Base-by-base conservation (phyloP, 1,139 yeast genomes). In the Candida dubliniensis region DNA sequence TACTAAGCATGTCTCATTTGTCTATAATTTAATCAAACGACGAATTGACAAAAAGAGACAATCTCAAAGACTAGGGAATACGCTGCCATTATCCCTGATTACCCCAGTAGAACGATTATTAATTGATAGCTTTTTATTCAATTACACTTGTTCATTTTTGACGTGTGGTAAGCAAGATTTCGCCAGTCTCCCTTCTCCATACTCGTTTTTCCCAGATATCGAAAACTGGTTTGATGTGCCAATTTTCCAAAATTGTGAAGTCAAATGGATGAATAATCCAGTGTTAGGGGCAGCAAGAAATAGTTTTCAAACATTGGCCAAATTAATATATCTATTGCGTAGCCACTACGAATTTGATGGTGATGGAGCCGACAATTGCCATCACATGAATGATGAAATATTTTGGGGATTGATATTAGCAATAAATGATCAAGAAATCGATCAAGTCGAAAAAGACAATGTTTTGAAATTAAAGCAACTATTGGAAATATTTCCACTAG, bases 231-330 rank as follows among this genome's bases (percentile, higher is more conserved):
- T 45, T 12, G 30, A 34, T 7, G 35, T 2, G 3, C 50, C 50
- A n/a, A 45, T 42, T 12, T 41, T 34, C 24, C 30, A 37, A 9
- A 45, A 40, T 33, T 47, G 42, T 18, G 47, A 45, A 34, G 41
- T 44, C 11, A 40, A 15, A 25, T 46, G 49, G 49, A 44, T 46
- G 41, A 46, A 46, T 25, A 45, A 47, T 27, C 47, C 48, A 7
- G 42, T 47, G n/a, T 38, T 45, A 31, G 47, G 45, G 11, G 30
- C 41, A 8, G 46, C 48, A 9, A 31, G 45, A 31, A 39, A n/a
- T 6, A 45, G 44, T 32, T 45, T 45, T 36, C 45, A 47, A 36
- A 38, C 41, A 4, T 40, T 47, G 15, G 36, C 47, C 4, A 47
- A 47, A 38, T 31, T 47, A 13, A 23, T 36, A 8, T 45, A 46